phyloP scores from a whole-genome alignment of 305 asterid species.

The Nicotiana rustica region DNA sequence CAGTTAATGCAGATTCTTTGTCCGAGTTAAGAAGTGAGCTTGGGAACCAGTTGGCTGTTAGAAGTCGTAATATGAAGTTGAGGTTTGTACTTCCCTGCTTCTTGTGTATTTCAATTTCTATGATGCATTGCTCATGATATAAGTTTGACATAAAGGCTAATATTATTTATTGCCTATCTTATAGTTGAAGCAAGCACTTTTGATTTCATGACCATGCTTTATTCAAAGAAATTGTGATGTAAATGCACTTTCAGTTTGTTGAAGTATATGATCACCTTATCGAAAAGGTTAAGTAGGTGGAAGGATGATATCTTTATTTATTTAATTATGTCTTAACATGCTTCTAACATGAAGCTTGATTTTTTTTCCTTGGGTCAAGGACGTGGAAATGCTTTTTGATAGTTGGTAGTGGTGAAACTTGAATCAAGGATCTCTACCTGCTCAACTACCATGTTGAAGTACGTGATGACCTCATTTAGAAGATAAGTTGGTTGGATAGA shows the following conservation, averaged over 20 bases:
- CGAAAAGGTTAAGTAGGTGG: neutral
- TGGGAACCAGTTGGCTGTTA: slow-evolving; percentile 80
- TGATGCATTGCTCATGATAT: neutral
- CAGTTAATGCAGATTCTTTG: slow-evolving; percentile 76
- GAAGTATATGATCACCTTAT: slow-evolving; percentile 1
- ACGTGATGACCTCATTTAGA: neutral
- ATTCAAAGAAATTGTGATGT: neutral
- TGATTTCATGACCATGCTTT: neutral
- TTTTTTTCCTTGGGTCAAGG: neutral
- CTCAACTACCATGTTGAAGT: neutral
- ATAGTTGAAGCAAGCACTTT: neutral
- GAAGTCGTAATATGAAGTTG: slow-evolving; percentile 71
- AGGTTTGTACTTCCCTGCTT: slow-evolving; percentile 58
- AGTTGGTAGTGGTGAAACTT: neutral
- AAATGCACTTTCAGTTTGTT: neutral
- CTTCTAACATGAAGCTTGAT: neutral
- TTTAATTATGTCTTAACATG: neutral
- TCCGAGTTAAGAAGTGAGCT: slow-evolving; percentile 84
- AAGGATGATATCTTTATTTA: neutral
- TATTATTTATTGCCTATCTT: neutral
- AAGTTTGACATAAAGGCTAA: neutral
- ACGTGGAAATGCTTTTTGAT: neutral
- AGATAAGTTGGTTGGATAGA: neutral
- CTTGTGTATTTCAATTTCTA: neutral
- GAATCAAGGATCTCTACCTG: neutral